A percentile compares a stretch with the other conserved stretches of the same genome.
Evolutionary conservation across 768 basidiomycete genomes (phyloP).

Genomic region (Cystobasidium tubakii): DNA sequence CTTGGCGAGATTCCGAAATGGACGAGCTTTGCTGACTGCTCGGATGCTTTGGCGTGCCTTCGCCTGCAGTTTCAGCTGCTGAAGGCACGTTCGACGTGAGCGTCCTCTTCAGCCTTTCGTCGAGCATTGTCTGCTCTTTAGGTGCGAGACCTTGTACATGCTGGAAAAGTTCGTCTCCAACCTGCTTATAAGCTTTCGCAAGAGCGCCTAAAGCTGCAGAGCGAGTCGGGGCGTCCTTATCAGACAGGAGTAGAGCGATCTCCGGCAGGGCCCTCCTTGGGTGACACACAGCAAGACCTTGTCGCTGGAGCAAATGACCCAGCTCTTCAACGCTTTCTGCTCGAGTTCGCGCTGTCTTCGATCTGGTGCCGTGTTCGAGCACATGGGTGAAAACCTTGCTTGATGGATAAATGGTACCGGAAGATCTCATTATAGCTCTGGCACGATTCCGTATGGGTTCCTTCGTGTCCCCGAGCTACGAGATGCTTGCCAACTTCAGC

Average conservation of each 20-base stretch:
- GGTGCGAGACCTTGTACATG: conserved; percentile 67
- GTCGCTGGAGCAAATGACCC: conserved; percentile 66
- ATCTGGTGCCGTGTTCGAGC: conserved; percentile 78
- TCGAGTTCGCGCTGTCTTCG: conserved; percentile 85
- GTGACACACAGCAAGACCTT: conserved; percentile 74
- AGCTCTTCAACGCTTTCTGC: conserved; percentile 81
- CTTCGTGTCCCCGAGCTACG: conserved; percentile 82
- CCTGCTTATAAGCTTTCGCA: conserved; percentile 73
- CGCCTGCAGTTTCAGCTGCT: neutral
- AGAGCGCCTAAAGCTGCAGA: conserved; percentile 77
- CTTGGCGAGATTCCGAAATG: conserved; percentile 10
- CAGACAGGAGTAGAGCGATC: conserved; percentile 72
- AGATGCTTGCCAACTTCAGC: neutral
- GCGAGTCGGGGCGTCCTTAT: conserved; percentile 80
- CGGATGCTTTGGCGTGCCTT: conserved; percentile 11
- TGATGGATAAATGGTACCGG: conserved; percentile 86
- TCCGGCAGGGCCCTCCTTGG: conserved; percentile 71
- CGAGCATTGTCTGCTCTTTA: conserved; percentile 87
- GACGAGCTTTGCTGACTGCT: conserved; percentile 26
- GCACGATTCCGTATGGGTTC: conserved; percentile 74
- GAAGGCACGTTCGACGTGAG: conserved; percentile 25
- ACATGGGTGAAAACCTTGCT: conserved; percentile 83
- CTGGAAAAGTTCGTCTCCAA: conserved; percentile 80
- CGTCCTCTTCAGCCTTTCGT: conserved; percentile 62
- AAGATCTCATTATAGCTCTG: conserved; percentile 71